Conservation (phyloP, 2,329 filamentous ascomycete genomes). For the Beauveria sp. region DNA sequence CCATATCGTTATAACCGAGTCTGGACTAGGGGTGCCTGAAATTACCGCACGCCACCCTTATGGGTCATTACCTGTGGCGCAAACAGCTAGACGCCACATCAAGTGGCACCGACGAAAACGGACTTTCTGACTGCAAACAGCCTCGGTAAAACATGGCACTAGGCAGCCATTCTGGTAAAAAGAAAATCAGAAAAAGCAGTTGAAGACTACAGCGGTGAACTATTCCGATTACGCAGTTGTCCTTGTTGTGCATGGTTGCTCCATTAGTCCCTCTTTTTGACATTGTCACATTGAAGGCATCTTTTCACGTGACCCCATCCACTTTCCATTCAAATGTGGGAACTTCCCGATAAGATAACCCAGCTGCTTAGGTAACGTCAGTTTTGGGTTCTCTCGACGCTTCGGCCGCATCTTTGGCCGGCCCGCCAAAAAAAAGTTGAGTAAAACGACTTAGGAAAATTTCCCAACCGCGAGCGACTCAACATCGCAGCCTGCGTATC, state of each 20-base stretch:
- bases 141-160: not conserved
- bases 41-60: constrained; percentile 11
- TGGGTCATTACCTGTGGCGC: constrained; percentile 8
- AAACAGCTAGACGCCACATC: constrained; percentile 3
- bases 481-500: not conserved
- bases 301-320: not conserved
- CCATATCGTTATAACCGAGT: constrained; percentile 10
- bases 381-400: not conserved
- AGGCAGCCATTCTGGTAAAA: too few species aligned
- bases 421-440: constrained; percentile 16
- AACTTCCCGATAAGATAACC: constrained; percentile 4
- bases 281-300: too few species aligned
- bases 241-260: not conserved
- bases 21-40: constrained; percentile 7
- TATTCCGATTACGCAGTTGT: too few species aligned
- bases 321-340: not conserved
- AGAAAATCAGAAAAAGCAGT: not conserved
- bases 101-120: constrained; percentile 11
- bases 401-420: not conserved
- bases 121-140: constrained; percentile 7
- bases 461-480: constrained; percentile 8
- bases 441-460: constrained; percentile 5
- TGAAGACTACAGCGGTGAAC: too few species aligned
- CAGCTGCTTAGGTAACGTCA: constrained; percentile 10
- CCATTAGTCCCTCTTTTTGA: not conserved